phyloP scores from a whole-genome alignment of 2,329 filamentous ascomycete genomes.

The Pseudopyrenochaeta lycopersici region DNA sequence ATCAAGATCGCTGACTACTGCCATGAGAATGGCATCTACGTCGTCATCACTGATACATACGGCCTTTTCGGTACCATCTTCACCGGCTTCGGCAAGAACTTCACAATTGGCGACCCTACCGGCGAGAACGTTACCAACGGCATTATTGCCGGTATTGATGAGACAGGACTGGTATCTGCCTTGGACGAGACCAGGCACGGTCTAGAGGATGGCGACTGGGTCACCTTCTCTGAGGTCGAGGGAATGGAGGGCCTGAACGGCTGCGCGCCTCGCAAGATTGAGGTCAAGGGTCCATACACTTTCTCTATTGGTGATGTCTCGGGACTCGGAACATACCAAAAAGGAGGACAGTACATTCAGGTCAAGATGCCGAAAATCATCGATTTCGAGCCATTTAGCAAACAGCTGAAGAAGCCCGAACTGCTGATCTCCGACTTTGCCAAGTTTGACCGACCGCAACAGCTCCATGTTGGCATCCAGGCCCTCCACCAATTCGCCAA shows the following conservation, averaged over 20 bases:
- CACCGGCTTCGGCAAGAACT: conserved; percentile 95
- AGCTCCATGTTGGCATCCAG: conserved; percentile 92
- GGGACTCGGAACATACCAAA: conserved; percentile 83
- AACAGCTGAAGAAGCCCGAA: conserved; percentile 85
- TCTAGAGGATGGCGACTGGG: conserved; percentile 93
- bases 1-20: conserved; percentile 89
- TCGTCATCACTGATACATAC: conserved; percentile 88
- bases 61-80: conserved; percentile 96
- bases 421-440: conserved; percentile 93
- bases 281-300: conserved; percentile 92
- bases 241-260: conserved; percentile 91
- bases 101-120: conserved; percentile 87
- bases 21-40: conserved; percentile 90
- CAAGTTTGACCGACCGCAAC: conserved; percentile 93
- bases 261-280: conserved; percentile 85
- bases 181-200: conserved; percentile 95
- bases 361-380: conserved; percentile 98
- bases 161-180: conserved; percentile 89
- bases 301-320: conserved; percentile 97
- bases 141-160: conserved; percentile 89
- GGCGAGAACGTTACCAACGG: conserved; percentile 88
- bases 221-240: conserved; percentile 92
- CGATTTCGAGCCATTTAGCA: conserved; percentile 83
- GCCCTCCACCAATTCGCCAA: conserved; percentile 88
- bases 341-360: conserved; percentile 89